Evolutionary conservation across 2,329 filamentous ascomycete species (phyloP), one percentile per base, ranked within the genome.

Genomic region (Pseudophaeomoniella oleicola): DNA sequence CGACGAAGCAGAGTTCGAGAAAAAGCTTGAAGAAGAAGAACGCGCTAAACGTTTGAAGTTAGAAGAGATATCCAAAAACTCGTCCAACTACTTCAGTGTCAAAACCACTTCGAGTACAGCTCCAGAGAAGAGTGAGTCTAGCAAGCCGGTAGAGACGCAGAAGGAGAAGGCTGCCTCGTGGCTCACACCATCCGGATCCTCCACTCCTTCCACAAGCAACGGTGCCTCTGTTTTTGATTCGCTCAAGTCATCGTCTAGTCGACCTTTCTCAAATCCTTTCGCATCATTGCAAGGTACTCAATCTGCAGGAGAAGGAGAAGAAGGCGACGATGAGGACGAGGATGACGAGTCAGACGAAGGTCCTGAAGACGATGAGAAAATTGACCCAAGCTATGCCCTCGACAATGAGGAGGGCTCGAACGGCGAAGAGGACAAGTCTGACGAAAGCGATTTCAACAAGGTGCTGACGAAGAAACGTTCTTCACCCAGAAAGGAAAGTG

Each of bases 1-100:
- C 30, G 62, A 68, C 31, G 60, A 65, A 42, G 64, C 53, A 17
- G 56, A 63, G 33, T 69, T 64, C 60, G 60, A 66, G 39, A 57
- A 59, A 37, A 53, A 55, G 38, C 54, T 69, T 44, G 56, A 57
- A 30, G 62, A 64, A 44, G 50, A 62, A 44, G 61, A 64, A 43
- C 57, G 54, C 17, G 58, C 59, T 30, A 68, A 67, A 49, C 54
- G 53, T 17, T 51, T 55, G 33, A 55, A 62, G 42, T 46, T 64
- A 31, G 57, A 57, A 30, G 53, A 58, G 18, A 49, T 53, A 19
- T 44, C 54, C 3, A 55, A 56, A 30, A 54, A 49, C 36, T 52
- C 16, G 10, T 29, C 35, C n/a, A 37, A 18, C 19, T n/a, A 32
- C 16, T 36, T 39, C 3, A 42, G 37, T n/a, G 27, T 34, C 2